These are phyloP conservation scores for Cryptococcus sp. DNA, from an alignment of 1,284 basidiomycete species.

Conservation along the genomic window DNA sequence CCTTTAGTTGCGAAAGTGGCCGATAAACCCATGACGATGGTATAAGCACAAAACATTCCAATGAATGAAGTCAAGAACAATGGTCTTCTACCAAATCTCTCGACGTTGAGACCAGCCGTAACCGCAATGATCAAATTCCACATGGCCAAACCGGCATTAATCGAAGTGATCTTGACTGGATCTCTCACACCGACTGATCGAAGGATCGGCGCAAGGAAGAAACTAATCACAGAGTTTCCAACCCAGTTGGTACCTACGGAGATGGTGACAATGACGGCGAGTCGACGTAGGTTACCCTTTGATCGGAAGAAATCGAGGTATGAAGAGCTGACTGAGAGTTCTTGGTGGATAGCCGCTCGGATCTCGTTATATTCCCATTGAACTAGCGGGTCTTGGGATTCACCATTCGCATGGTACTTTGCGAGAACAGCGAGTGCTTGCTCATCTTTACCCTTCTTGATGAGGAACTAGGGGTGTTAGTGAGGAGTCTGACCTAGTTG, in stretches of 20 bases:
- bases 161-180: conserved; percentile 47
- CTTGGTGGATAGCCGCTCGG: conserved; percentile 32
- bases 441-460: conserved; percentile 54
- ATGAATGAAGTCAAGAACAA: conserved; percentile 21
- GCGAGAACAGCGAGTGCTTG: conserved; percentile 56
- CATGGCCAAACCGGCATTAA: conserved; percentile 60
- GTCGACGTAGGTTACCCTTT: conserved; percentile 15
- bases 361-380: conserved; percentile 45
- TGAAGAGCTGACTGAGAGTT: conserved; percentile 10
- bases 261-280: conserved; percentile 22
- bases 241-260: not conserved
- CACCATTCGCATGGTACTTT: conserved; percentile 56
- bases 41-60: conserved; percentile 27
- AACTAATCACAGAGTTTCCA: conserved; percentile 57
- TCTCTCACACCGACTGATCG: conserved; percentile 60
- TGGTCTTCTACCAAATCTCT: conserved; percentile 27
- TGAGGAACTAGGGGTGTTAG: conserved; percentile 64
- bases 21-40: conserved; percentile 24
- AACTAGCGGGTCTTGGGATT: conserved; percentile 40
- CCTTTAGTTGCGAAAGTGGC: conserved; percentile 15
- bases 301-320: conserved; percentile 7
- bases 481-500: not conserved
- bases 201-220: conserved; percentile 69
- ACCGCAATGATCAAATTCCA: conserved; percentile 31
- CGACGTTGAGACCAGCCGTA: not conserved